Evolutionary conservation across 2,329 filamentous ascomycete species (phyloP).

Genomic region (Aspergillus puulaauensis): DNA sequence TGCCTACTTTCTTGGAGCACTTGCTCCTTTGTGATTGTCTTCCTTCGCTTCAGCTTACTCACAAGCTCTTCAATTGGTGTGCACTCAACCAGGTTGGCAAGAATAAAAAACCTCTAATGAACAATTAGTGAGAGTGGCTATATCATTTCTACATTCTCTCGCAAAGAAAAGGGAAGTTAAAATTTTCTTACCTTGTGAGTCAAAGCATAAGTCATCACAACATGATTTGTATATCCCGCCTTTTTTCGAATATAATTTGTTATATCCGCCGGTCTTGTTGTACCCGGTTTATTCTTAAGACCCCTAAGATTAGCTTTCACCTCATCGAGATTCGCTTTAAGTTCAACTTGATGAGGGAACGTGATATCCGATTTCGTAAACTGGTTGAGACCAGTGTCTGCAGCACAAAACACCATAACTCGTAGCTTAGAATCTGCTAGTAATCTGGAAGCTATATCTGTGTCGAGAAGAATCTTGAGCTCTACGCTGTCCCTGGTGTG

Average conservation of each 20-base stretch:
- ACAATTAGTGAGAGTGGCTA: background rate
- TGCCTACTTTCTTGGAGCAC: constrained; percentile 77
- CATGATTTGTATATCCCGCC: constrained; percentile 67
- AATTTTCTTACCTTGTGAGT: constrained; percentile 72
- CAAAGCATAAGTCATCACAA: constrained; percentile 88
- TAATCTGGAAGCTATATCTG: constrained; percentile 56
- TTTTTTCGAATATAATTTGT: constrained; percentile 72
- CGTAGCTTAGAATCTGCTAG: constrained; percentile 62
- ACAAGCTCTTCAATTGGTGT: constrained; percentile 72
- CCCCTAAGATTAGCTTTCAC: constrained; percentile 92
- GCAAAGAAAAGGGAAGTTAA: constrained; percentile 2
- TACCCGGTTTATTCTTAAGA: constrained; percentile 92
- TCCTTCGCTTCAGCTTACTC: constrained; percentile 62
- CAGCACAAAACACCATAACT: constrained; percentile 81
- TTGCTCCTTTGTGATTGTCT: constrained; percentile 73
- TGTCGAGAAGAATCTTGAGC: constrained; percentile 59
- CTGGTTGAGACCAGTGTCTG: constrained; percentile 56
- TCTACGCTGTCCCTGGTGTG: constrained; percentile 58
- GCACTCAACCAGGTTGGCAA: constrained; percentile 73
- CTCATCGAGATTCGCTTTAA: constrained; percentile 85
- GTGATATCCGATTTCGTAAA: constrained; percentile 69
- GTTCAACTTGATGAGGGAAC: constrained; percentile 89
- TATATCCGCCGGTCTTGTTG: constrained; percentile 89
- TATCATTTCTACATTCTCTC: background rate
- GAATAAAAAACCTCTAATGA: constrained; percentile 69